A percentile compares a stretch with the other conserved stretches of the same genome.
phyloP scores from a whole-genome alignment of 768 basidiomycete species.

The Tulasnella sp. region DNA sequence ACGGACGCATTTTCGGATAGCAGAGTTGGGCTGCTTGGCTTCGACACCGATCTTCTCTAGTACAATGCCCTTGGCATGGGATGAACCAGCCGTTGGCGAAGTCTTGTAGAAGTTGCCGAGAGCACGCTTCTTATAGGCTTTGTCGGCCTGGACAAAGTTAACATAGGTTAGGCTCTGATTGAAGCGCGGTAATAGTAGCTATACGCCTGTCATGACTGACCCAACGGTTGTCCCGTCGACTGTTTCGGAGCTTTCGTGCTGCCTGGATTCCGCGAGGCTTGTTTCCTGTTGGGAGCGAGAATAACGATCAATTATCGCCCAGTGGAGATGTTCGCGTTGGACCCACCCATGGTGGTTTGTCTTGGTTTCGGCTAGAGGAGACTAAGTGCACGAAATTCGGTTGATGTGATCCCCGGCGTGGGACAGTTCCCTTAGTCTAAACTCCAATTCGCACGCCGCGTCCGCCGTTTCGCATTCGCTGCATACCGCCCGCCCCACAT shows the following conservation, averaged over 20 bases:
- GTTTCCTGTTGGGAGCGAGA: constrained; percentile 57
- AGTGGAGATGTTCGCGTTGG: background rate
- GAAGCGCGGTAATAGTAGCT: too few species aligned
- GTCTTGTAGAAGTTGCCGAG: constrained; percentile 99
- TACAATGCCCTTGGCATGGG: constrained; percentile 99
- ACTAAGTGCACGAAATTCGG: background rate
- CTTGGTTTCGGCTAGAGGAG: background rate
- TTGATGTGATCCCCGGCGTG: background rate
- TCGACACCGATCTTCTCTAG: constrained; percentile 99
- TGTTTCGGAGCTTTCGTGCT: constrained; percentile 93
- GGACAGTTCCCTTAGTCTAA: background rate
- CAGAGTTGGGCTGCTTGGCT: constrained; percentile 99
- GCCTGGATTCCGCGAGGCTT: constrained; percentile 99
- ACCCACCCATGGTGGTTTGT: background rate
- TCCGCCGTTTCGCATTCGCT: background rate
- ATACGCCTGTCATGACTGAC: constrained; percentile 45
- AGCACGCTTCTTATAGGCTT: constrained; percentile 98
- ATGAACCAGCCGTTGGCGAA: constrained; percentile 97
- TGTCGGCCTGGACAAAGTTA: constrained; percentile 71
- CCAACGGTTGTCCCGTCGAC: constrained; percentile 96
- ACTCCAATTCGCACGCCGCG: background rate
- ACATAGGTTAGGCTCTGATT: constrained; percentile 14
- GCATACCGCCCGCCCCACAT: too few species aligned
- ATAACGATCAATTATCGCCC: background rate
- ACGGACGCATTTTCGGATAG: constrained; percentile 99